phyloP scores from a whole-genome alignment of 2,329 filamentous ascomycete genomes.

The Cryoendolithus antarcticus region DNA sequence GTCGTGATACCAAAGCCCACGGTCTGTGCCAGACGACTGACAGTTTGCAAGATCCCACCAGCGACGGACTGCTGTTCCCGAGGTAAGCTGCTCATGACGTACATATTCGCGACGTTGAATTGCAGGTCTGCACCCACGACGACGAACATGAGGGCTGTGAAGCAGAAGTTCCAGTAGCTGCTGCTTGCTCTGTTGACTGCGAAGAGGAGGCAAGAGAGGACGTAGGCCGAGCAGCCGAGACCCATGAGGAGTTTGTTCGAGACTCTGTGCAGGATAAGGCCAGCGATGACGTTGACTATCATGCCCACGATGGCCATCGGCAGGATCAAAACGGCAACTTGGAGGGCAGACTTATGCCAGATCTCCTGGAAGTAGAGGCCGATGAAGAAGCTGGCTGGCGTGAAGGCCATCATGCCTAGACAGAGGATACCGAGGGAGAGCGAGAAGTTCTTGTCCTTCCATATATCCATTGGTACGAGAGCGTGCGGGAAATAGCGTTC shows the following conservation, averaged over 20 bases:
- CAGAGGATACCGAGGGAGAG: slow-evolving; percentile 46
- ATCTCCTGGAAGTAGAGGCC: slow-evolving; percentile 54
- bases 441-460: slow-evolving; percentile 52
- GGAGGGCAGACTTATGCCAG: slow-evolving; percentile 39
- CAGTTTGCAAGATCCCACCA: slow-evolving; percentile 56
- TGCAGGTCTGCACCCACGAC: slow-evolving; percentile 58
- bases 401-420: slow-evolving; percentile 51
- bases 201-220: slow-evolving; percentile 40
- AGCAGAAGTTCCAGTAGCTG: slow-evolving; percentile 54
- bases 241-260: slow-evolving; percentile 53
- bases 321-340: slow-evolving; percentile 50
- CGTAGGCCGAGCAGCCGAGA: slow-evolving; percentile 35
- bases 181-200: slow-evolving; percentile 43
- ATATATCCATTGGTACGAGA: slow-evolving; percentile 43
- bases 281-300: slow-evolving; percentile 50
- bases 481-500: slow-evolving; percentile 39
- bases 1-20: slow-evolving; percentile 51
- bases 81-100: slow-evolving; percentile 54
- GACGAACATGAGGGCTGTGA: slow-evolving; percentile 47
- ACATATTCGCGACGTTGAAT: slow-evolving; percentile 63
- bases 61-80: slow-evolving; percentile 51
- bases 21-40: slow-evolving; percentile 47
- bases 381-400: slow-evolving; percentile 31
- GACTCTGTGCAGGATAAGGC: slow-evolving; percentile 48
- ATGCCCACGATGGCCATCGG: slow-evolving; percentile 54